Conservation (phyloP, 257 asterid species). For the Buddleja alternifolia region DNA sequence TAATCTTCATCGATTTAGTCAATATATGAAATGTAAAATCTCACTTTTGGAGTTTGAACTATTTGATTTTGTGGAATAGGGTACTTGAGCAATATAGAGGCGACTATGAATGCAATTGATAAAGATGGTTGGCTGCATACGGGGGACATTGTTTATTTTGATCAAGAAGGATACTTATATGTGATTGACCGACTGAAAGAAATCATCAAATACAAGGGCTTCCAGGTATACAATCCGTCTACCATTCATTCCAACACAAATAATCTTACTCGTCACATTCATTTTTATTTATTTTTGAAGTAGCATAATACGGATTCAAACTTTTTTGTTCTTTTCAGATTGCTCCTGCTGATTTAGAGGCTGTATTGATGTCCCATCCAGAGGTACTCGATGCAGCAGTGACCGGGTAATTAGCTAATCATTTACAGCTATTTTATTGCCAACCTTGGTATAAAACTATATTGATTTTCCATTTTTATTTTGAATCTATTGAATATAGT, state of each 20-base stretch:
- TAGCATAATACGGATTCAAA: too few species aligned
- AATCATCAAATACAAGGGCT: slow-evolving; percentile 84
- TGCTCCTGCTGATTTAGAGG: slow-evolving; percentile 92
- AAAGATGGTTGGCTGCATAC: slow-evolving; percentile 85
- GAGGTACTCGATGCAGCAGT: slow-evolving; percentile 81
- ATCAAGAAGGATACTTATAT: slow-evolving; percentile 71
- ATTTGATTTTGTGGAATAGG: slow-evolving; percentile 44
- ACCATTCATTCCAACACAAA: too few species aligned
- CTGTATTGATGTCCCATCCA: slow-evolving; percentile 63
- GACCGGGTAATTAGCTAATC: slow-evolving; percentile 51
- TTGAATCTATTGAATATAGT: too few species aligned
- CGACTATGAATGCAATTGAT: slow-evolving; percentile 56
- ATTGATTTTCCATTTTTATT: too few species aligned
- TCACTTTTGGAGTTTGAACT: slow-evolving; percentile 16
- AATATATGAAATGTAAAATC: neutral
- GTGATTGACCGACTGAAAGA: slow-evolving; percentile 85
- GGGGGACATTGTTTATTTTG: slow-evolving; percentile 82
- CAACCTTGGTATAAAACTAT: too few species aligned
- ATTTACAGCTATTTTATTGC: neutral
- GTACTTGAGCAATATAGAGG: slow-evolving; percentile 67
- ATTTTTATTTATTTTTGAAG: too few species aligned
- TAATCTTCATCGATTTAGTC: neutral
- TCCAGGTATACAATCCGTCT: slow-evolving; percentile 57
- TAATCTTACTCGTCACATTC: too few species aligned
- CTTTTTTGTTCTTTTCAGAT: slow-evolving; percentile 51